A percentile compares a stretch with the other conserved stretches of the same genome.
Evolutionary conservation across 306 rosid species (phyloP).

Genomic region (Medicago lupulina): DNA sequence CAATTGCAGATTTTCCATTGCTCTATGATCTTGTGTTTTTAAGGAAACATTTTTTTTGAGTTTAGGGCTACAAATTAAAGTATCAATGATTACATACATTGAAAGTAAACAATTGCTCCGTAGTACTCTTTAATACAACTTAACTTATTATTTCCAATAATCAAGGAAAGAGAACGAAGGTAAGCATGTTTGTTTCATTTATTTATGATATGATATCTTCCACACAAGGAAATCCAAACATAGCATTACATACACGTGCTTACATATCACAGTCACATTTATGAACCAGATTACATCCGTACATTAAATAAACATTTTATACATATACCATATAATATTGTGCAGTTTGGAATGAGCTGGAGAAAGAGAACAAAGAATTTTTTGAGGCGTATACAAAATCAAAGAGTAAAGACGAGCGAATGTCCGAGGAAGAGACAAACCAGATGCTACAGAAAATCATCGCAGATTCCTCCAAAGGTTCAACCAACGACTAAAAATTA

Average conservation of each 20-base stretch:
- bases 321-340: not conserved
- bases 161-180: not conserved
- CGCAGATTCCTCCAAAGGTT: slow-evolving; percentile 67
- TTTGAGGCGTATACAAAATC: slow-evolving; percentile 73
- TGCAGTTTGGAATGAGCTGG: slow-evolving; percentile 92
- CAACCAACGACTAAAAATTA: slow-evolving; percentile 33
- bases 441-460: slow-evolving; percentile 76
- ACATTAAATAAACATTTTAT: not conserved
- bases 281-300: slow-evolving; percentile 33
- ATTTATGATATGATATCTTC: not conserved
- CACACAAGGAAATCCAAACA: not conserved
- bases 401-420: slow-evolving; percentile 61
- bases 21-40: too few species aligned
- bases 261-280: slow-evolving; percentile 13
- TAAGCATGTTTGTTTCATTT: slow-evolving; percentile 1
- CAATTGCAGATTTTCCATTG: too few species aligned
- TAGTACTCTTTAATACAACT: too few species aligned
- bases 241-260: slow-evolving; percentile 7
- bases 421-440: slow-evolving; percentile 89
- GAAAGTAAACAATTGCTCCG: too few species aligned
- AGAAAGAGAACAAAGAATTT: slow-evolving; percentile 89
- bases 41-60: too few species aligned
- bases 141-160: not conserved
- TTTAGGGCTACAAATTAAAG: too few species aligned
- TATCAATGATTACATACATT: too few species aligned